Base-by-base conservation (phyloP, 192 early-diverging fungal species). In the Umbelopsis vinacea region DNA sequence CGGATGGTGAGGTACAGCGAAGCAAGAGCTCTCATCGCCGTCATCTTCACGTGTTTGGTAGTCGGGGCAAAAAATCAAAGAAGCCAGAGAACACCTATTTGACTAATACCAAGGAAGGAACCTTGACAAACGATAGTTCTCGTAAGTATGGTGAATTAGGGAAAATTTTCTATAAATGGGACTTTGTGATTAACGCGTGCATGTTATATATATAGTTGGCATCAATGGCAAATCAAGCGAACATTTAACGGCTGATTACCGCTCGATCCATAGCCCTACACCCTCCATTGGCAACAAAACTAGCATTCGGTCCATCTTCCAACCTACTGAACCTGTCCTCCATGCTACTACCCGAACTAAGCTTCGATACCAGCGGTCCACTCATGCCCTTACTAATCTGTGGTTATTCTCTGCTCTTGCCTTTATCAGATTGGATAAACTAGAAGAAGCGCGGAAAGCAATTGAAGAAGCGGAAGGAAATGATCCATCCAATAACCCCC, bases 401-500 rank as follows among this genome's bases (percentile, higher is more conserved):
- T 90, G 89, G 89, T 72, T 88, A 11, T 47, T 86, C 26, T 83
- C 86, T 8, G 87, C 89, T 10, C 69, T 79, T 4, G 75, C 80
- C 9, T 90, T 85, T 69, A 71, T 83, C 37, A 70, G 78, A 11
- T 74, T 84, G 2, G 83, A 76, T 24, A 75, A 82, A 45, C 69
- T 85, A 35, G 87, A 88, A 11, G 87, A 90, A 35, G 86, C 87
- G 17, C 29, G 66, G 29, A 87, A 85, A 33, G 84, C 88, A 12
- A 77, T 90, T 73, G 83, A 80, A 46, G 86, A 84, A 68, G 88
- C 88, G 0, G 85, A 90, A 70, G 73, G 80, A 12, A 71, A 84
- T 19, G 81, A 86, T 69, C 71, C 74, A 23, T 37, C 69, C 6
- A 71, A 72, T 10, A 81, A 82, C 66, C 82, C 87, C 0, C 79